Evolutionary conservation across 2,329 filamentous ascomycete species (phyloP).

Genomic region (Aspergillus sp.): DNA sequence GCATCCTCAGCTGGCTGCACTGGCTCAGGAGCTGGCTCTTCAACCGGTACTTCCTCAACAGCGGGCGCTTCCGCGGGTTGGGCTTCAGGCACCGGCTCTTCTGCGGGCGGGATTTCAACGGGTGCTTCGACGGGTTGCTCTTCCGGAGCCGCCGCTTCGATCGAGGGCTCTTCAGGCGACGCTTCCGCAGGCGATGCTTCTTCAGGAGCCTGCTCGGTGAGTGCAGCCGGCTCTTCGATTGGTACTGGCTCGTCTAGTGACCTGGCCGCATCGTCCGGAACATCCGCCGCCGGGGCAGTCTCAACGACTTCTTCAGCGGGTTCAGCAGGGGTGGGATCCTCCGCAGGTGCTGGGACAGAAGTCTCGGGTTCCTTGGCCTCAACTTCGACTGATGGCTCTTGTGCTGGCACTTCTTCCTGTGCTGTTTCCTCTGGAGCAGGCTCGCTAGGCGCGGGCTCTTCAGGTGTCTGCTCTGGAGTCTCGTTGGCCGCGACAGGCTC

Average conservation of each 20-base stretch:
- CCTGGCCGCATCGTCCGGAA: not conserved
- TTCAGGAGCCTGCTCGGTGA: conserved; percentile 13
- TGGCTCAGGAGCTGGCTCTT: conserved; percentile 22
- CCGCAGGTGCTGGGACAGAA: conserved; percentile 19
- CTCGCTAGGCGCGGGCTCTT: conserved; percentile 3
- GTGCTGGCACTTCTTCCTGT: conserved; percentile 16
- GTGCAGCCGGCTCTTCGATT: not conserved
- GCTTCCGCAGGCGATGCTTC: not conserved
- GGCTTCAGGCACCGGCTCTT: conserved; percentile 21
- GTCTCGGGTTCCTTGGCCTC: conserved; percentile 13
- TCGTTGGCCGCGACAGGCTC: not conserved
- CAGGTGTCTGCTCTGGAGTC: not conserved
- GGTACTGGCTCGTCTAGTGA: not conserved
- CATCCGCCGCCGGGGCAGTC: conserved; percentile 13
- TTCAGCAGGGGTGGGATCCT: conserved; percentile 20
- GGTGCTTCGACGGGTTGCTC: not conserved
- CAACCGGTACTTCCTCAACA: conserved; percentile 20
- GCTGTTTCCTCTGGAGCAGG: conserved; percentile 18
- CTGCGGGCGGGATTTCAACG: conserved; percentile 2
- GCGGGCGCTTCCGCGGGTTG: conserved; percentile 21
- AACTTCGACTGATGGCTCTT: conserved; percentile 13
- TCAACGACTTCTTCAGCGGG: conserved; percentile 16
- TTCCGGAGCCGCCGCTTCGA: not conserved
- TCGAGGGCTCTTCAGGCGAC: not conserved
- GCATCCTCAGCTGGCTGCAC: conserved; percentile 22